phyloP scores from a whole-genome alignment of 129 eudicot species.

The Arctium minus region DNA sequence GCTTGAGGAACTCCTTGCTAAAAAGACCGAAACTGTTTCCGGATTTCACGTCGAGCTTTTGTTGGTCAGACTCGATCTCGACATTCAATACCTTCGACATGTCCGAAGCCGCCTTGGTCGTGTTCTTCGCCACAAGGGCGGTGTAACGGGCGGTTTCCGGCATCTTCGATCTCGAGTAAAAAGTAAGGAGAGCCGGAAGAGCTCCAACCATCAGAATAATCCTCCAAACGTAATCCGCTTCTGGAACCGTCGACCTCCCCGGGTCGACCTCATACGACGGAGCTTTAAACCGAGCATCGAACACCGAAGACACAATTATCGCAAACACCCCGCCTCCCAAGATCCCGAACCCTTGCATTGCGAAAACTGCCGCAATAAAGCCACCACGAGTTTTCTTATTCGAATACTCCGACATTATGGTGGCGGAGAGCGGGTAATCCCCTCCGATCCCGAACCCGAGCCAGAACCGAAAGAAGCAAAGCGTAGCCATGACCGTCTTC shows the following conservation, averaged over 20 bases:
- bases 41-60: not conserved
- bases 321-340: conserved; percentile 29
- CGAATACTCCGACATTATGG: conserved; percentile 49
- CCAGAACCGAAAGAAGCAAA: conserved; percentile 61
- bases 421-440: conserved; percentile 59
- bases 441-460: conserved; percentile 65
- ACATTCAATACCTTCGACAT: conserved; percentile 37
- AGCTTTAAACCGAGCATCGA: conserved; percentile 16
- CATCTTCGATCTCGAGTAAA: conserved; percentile 37
- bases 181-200: conserved; percentile 37
- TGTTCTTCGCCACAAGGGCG: conserved; percentile 35
- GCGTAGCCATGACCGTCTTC: conserved; percentile 49
- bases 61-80: conserved; percentile 26
- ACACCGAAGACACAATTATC: conserved; percentile 30
- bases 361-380: conserved; percentile 42
- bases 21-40: conserved; percentile 20
- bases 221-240: conserved; percentile 40
- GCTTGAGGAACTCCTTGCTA: conserved; percentile 24
- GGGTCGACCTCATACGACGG: conserved; percentile 36
- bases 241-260: conserved; percentile 26
- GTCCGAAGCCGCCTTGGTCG: conserved; percentile 34
- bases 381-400: conserved; percentile 41
- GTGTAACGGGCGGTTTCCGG: conserved; percentile 43
- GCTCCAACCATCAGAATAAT: conserved; percentile 42
- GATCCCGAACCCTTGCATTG: conserved; percentile 45